Evolutionary conservation across 2,329 filamentous ascomycete genomes (phyloP), one percentile per base, ranked within the genome.

Genomic region (Dactylonectria macrodidyma): DNA sequence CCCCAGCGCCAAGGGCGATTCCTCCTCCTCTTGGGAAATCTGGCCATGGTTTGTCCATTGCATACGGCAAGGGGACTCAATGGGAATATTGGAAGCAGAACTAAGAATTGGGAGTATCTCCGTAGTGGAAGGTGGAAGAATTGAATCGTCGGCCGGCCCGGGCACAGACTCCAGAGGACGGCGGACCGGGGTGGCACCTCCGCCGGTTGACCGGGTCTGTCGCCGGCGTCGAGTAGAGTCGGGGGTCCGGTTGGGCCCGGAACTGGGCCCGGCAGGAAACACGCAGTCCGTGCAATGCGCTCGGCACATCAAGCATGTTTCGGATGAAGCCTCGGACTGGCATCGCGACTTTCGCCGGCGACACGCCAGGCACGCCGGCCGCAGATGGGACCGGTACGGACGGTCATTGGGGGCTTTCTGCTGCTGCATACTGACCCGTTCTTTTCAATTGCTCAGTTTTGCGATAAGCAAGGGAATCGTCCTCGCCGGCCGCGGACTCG

Each of bases 311-410:
- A 89, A 78, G 72, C 89, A 91, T 8, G 83, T 82, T 59, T 85
- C 80, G 2, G 85, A 83, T 5, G 84, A 82, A 14, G 86, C 79
- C 72, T 89, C 88, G 33, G 88, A 85, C 19, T 88, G 89, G 75
- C 89, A 91, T 70, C 89, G 84, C 2, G 88, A 89, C 76, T 91
- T 91, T 67, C 89, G 85, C 67, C 85, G 85, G 60, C 89, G 84
- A 74, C 89, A 91, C 14, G 88, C 81, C 59, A 88, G 80, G 78
- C 89, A 91, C 9, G 89, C 89, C 57, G 89, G 88, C 46, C 87
- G 85, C 67, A 89, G 85, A 78, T 91, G 89, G 8, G 89, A 91
- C 66, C 89, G 82, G 74, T 91, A 91, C 3, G 89, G 89, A 51
- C 89, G 71, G 14, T 70, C 68, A 60, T 70, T 71, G 5, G 59